Percentiles rank a stretch among this genome's conserved stretches.
Evolutionary conservation across 495 filamentous ascomycete genomes (phyloP).

Genomic region (Penicillium waksmanii): DNA sequence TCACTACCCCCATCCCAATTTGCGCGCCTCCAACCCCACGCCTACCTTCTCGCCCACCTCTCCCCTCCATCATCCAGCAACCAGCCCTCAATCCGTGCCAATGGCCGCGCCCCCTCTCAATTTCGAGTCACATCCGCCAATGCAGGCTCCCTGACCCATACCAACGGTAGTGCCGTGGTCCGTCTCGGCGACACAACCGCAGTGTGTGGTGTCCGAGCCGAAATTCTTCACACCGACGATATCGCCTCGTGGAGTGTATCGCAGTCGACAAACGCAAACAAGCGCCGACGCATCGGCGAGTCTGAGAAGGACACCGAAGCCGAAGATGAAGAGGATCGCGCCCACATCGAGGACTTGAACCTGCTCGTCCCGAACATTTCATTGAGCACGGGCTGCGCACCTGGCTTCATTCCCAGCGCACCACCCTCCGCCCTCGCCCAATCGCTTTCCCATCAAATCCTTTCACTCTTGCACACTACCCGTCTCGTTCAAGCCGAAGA

Average conservation of each 20-base stretch:
- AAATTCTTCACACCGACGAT: slow-evolving; percentile 73
- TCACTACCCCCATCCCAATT: slow-evolving; percentile 81
- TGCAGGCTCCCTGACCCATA: slow-evolving; percentile 79
- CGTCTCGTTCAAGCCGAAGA: slow-evolving; percentile 63
- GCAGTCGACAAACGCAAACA: slow-evolving; percentile 26
- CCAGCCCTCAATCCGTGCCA: slow-evolving; percentile 68
- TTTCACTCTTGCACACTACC: slow-evolving; percentile 71
- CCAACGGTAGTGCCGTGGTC: slow-evolving; percentile 86
- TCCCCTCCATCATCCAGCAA: slow-evolving; percentile 57
- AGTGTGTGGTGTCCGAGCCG: slow-evolving; percentile 86
- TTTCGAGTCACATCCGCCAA: slow-evolving; percentile 73
- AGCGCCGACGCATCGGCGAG: slow-evolving; percentile 37
- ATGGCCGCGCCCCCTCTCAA: slow-evolving; percentile 71
- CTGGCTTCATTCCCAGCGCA: slow-evolving; percentile 79
- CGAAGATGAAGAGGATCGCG: slow-evolving; percentile 52
- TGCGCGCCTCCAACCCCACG: slow-evolving; percentile 84
- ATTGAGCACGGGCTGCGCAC: slow-evolving; percentile 83
- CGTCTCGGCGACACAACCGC: slow-evolving; percentile 86
- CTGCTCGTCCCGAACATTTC: slow-evolving; percentile 93
- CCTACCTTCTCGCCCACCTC: slow-evolving; percentile 89
- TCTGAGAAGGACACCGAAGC: slow-evolving; percentile 14
- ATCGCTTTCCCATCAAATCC: slow-evolving; percentile 75
- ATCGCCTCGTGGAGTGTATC: slow-evolving; percentile 66
- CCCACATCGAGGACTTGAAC: slow-evolving; percentile 60
- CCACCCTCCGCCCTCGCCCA: slow-evolving; percentile 82